A percentile compares a stretch with the other conserved stretches of the same genome.
Conservation (phyloP, 1,284 basidiomycete genomes). For the Violaceomyces palustris region DNA sequence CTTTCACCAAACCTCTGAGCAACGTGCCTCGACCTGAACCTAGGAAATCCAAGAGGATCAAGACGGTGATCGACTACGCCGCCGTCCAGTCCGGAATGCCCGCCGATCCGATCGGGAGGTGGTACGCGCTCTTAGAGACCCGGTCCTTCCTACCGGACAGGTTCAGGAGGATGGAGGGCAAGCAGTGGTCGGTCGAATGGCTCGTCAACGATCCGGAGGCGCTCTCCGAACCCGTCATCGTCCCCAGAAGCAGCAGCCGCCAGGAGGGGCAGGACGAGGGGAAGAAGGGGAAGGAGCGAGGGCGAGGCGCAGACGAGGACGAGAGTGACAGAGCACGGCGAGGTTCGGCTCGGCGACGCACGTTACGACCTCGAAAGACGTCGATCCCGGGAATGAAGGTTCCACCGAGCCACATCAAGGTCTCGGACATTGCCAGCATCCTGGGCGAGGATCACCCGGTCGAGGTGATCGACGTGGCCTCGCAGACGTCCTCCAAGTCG, state of each 20-base stretch:
- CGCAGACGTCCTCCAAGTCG: conserved; percentile 49
- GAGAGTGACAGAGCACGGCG: too few relatives aligned
- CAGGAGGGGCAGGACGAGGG: background rate
- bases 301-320: conserved; percentile 1
- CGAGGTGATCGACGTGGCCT: conserved; percentile 52
- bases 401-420: conserved; percentile 65
- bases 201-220: conserved; percentile 19
- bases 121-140: conserved; percentile 22
- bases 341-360: too few relatives aligned
- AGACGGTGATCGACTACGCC: conserved; percentile 34
- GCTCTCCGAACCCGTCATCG: conserved; percentile 22
- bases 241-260: conserved; percentile 10
- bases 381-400: conserved; percentile 64
- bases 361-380: too few relatives aligned
- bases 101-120: conserved; percentile 34
- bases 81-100: conserved; percentile 42
- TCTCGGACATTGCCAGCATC: conserved; percentile 71
- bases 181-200: conserved; percentile 40
- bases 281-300: conserved; percentile 1
- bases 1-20: conserved; percentile 1
- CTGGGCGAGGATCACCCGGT: conserved; percentile 57
- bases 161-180: conserved; percentile 23
- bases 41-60: conserved; percentile 24
- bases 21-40: conserved; percentile 20
- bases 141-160: conserved; percentile 17